A percentile compares a stretch with the other conserved stretches of the same genome.
These are phyloP conservation scores for Avena insularis DNA, from an alignment of 176 grass and related monocot genomes.

Conservation along the genomic window DNA sequence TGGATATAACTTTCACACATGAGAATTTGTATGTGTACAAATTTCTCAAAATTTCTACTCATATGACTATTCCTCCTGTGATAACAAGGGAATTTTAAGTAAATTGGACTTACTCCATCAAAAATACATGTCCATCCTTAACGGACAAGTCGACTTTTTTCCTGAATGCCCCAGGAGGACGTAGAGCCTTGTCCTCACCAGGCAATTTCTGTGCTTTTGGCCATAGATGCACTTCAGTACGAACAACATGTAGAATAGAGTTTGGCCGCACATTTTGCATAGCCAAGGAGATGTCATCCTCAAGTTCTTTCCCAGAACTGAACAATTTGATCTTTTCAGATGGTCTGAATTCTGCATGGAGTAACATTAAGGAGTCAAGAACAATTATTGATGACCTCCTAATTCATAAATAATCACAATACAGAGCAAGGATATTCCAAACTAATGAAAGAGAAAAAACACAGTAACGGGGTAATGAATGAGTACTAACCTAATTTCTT, in stretches of 20 bases:
- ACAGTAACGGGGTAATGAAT: constrained; percentile 14
- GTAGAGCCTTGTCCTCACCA: constrained; percentile 81
- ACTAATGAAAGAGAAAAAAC: constrained; percentile 33
- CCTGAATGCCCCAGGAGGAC: constrained; percentile 85
- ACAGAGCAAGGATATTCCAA: constrained; percentile 5
- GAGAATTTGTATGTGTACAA: not conserved
- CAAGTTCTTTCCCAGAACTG: constrained; percentile 85
- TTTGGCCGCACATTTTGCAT: constrained; percentile 74
- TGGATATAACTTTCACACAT: not conserved
- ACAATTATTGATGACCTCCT: constrained; percentile 14
- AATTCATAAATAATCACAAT: not conserved
- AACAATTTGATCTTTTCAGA: constrained; percentile 84
- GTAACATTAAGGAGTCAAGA: constrained; percentile 28
- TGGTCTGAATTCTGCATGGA: constrained; percentile 71
- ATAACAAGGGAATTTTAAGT: constrained; percentile 1
- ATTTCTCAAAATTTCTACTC: constrained; percentile 14
- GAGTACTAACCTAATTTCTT: constrained; percentile 84
- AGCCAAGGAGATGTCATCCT: constrained; percentile 68
- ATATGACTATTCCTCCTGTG: constrained; percentile 17
- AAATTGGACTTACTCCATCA: constrained; percentile 86
- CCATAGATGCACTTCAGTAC: constrained; percentile 83
- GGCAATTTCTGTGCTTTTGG: constrained; percentile 90
- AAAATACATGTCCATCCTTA: constrained; percentile 92
- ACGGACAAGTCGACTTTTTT: constrained; percentile 92
- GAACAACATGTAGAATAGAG: constrained; percentile 89